phyloP scores from a whole-genome alignment of 768 basidiomycete species.

The Pleurotus tuoliensis region DNA sequence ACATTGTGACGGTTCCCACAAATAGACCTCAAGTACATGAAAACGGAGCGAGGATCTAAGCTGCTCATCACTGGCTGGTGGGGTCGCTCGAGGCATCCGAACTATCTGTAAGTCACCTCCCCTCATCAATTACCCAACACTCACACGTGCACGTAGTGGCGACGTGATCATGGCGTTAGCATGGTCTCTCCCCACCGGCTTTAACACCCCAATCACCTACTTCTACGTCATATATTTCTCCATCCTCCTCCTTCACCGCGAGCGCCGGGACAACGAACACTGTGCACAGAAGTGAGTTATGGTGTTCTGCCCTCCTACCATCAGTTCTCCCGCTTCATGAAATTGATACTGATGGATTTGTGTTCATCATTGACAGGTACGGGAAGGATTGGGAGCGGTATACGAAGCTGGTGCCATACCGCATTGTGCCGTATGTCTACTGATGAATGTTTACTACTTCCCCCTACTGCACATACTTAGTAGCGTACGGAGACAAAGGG shows the following conservation, averaged over 20 bases:
- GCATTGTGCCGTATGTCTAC: slow-evolving; percentile 70
- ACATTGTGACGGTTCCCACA: neutral
- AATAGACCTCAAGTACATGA: slow-evolving; percentile 73
- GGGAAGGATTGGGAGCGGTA: slow-evolving; percentile 85
- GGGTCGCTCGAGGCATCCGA: slow-evolving; percentile 90
- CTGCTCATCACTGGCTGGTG: slow-evolving; percentile 96
- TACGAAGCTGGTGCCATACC: slow-evolving; percentile 65
- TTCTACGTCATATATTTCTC: slow-evolving; percentile 90
- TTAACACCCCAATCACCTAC: slow-evolving; percentile 90
- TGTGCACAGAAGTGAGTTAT: slow-evolving; percentile 76
- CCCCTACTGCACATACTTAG: too few relatives aligned
- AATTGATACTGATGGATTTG: slow-evolving; percentile 1
- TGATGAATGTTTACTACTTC: slow-evolving; percentile 18
- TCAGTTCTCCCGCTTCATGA: neutral
- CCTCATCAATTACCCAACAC: neutral
- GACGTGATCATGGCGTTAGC: slow-evolving; percentile 86
- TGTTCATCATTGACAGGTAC: slow-evolving; percentile 51
- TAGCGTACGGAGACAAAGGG: too few relatives aligned
- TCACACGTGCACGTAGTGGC: slow-evolving; percentile 39
- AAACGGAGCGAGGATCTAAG: slow-evolving; percentile 82
- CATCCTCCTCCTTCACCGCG: slow-evolving; percentile 85
- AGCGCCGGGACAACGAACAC: slow-evolving; percentile 84
- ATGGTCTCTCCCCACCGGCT: slow-evolving; percentile 93
- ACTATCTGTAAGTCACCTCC: slow-evolving; percentile 61
- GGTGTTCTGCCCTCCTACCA: too few relatives aligned